Evolutionary conservation across 1,284 basidiomycete species (phyloP).

Genomic region (Puccinia hordei): DNA sequence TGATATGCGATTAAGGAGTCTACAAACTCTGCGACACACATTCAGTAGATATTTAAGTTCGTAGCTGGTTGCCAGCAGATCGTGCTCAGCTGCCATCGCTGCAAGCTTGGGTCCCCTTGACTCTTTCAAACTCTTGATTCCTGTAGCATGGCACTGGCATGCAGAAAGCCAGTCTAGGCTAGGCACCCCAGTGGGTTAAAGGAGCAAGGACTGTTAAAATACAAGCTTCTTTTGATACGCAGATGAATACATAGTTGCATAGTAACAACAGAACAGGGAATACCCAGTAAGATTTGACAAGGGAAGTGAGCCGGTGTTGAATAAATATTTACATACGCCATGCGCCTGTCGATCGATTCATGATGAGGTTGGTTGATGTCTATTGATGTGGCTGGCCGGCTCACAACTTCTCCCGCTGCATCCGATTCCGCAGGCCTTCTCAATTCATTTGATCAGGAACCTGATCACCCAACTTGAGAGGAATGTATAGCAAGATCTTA

Average conservation of each 20-base stretch:
- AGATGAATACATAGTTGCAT: conserved; percentile 30
- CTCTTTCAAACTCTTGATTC: not conserved
- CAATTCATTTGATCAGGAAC: conserved; percentile 19
- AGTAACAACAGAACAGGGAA: conserved; percentile 14
- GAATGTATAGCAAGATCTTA: conserved; percentile 19
- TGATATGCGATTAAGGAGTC: not conserved
- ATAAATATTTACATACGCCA: not conserved
- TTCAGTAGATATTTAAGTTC: not conserved
- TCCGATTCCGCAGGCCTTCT: conserved; percentile 19
- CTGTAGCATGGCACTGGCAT: not conserved
- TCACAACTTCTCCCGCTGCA: conserved; percentile 27
- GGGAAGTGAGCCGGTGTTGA: conserved; percentile 30
- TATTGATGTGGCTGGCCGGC: conserved; percentile 19
- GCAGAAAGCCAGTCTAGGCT: not conserved
- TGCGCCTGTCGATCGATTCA: conserved; percentile 40
- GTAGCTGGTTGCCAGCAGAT: not conserved
- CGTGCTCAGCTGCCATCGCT: not conserved
- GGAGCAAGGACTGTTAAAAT: conserved; percentile 16
- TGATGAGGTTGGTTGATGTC: conserved; percentile 37
- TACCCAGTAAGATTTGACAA: conserved; percentile 34
- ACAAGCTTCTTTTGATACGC: conserved; percentile 20
- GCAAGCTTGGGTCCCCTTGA: not conserved
- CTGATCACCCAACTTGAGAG: conserved; percentile 28
- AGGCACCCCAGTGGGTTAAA: conserved; percentile 11
- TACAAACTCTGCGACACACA: not conserved